Base-by-base conservation (phyloP, 192 early-diverging fungal species). In the Coemansia sp. region DNA sequence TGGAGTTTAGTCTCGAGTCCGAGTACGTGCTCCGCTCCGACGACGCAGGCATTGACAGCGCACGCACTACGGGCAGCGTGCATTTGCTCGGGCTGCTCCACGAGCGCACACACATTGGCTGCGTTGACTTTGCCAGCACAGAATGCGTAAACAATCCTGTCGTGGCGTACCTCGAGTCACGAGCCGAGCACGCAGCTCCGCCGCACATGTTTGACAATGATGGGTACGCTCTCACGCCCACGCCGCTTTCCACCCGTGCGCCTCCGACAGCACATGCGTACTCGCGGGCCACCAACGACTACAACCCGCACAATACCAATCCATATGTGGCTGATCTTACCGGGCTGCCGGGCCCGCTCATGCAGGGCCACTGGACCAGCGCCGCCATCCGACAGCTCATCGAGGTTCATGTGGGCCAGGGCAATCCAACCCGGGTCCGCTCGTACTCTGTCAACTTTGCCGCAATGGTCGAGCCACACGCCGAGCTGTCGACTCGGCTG, bases 261-360 rank as follows among this genome's bases (percentile, higher is more conserved):
- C 62, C 66, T 2, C 37, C 72, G 10, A 87, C 86, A 75, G 94
- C 94, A 68, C 79, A 85, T 37, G 85, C 86, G 50, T 95, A 95
- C 79, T 91, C 93, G n/a, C 76, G 75, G 50, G 87, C 87, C 1
- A 91, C 92, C 9, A 90, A 89, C 59, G 93, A 93, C 66, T 82
- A 87, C 80, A 97, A 93, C 72, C 95, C 95, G 39, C 95, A 94
- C 75, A 93, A 92, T 82, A 90, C 92, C 73, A 95, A 94, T 83
- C 86, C 85, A 52, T 94, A 92, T 85, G 91, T 95, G 75, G 87
- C 92, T 59, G 90, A 93, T 61, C 69, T 94, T 23, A 90, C 93
- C 17, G 83, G 86, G 54, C 87, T 95, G 35, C 92, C 91, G 35
- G 91, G 85, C 37, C 94, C 93, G 37, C 90, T 94, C 63, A 94